These are phyloP conservation scores for Cladosporium austrohemisphaericum DNA, from an alignment of 2,329 filamentous ascomycete genomes.

Conservation along the genomic window DNA sequence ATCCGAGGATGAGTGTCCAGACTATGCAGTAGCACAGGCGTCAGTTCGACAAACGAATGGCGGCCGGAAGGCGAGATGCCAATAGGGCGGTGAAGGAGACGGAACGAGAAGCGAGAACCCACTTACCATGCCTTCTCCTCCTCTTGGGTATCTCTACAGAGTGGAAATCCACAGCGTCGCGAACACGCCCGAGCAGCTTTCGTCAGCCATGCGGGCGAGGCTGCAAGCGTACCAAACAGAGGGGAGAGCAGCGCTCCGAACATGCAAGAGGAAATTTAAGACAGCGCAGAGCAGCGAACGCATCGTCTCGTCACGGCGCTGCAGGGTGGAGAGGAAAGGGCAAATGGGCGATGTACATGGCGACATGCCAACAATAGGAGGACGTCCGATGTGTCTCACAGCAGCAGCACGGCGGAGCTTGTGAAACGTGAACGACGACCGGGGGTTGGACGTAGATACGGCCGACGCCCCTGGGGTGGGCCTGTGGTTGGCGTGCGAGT, in stretches of 20 bases:
- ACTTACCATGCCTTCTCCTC: slow-evolving; percentile 26
- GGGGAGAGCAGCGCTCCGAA: slow-evolving; percentile 1
- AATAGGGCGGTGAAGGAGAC: slow-evolving; percentile 14
- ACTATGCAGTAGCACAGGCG: slow-evolving; percentile 20
- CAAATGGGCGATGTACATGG: not conserved
- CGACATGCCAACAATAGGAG: slow-evolving; percentile 5
- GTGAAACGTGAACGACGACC: slow-evolving; percentile 12
- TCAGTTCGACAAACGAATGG: slow-evolving; percentile 20
- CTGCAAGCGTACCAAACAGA: slow-evolving; percentile 15
- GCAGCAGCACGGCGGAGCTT: slow-evolving; percentile 4
- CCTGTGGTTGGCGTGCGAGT: slow-evolving; percentile 6
- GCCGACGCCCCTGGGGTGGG: slow-evolving; percentile 4
- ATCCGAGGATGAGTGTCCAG: slow-evolving; percentile 19
- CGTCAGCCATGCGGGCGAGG: slow-evolving; percentile 15
- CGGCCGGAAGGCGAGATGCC: slow-evolving; percentile 13
- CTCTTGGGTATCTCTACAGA: slow-evolving; percentile 15
- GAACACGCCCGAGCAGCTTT: slow-evolving; percentile 8
- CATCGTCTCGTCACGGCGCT: slow-evolving; percentile 7
- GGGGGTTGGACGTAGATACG: slow-evolving; percentile 15
- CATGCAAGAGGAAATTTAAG: slow-evolving; percentile 12
- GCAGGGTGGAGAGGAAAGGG: slow-evolving; percentile 9
- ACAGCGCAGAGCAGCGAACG: slow-evolving; percentile 11
- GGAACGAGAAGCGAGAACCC: slow-evolving; percentile 17
- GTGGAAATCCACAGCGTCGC: slow-evolving; percentile 8
- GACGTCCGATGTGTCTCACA: slow-evolving; percentile 10